Conservation (phyloP, 2,329 filamentous ascomycete species). For the Alternaria sp. region DNA sequence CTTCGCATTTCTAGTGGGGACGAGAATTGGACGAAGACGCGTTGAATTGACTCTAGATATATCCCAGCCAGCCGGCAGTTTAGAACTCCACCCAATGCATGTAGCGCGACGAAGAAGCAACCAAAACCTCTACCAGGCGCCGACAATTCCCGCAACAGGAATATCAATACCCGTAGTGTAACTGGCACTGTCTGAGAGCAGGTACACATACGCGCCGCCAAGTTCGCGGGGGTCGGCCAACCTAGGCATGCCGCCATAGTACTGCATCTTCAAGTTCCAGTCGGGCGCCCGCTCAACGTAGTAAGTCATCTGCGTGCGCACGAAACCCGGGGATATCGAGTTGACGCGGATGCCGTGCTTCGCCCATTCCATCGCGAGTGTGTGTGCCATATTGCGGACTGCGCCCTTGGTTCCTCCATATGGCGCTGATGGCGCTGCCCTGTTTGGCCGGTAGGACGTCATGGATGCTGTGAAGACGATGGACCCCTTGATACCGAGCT, state of each 20-base stretch:
- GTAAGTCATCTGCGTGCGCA: slow-evolving; percentile 72
- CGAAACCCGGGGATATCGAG: slow-evolving; percentile 84
- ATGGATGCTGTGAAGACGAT: slow-evolving; percentile 59
- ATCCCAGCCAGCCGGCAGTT: background rate
- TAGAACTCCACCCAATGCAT: slow-evolving; percentile 33
- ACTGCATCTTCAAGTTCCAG: slow-evolving; percentile 61
- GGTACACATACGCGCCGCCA: slow-evolving; percentile 58
- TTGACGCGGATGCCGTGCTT: slow-evolving; percentile 82
- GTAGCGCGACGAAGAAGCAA: background rate
- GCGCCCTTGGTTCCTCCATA: slow-evolving; percentile 54
- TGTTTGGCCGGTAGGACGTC: slow-evolving; percentile 59
- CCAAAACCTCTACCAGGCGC: slow-evolving; percentile 45
- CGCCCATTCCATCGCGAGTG: slow-evolving; percentile 83
- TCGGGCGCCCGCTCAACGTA: slow-evolving; percentile 58
- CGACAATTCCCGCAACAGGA: slow-evolving; percentile 57
- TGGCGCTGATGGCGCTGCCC: slow-evolving; percentile 59
- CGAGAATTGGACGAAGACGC: background rate
- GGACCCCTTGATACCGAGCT: slow-evolving; percentile 55
- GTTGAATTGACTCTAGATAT: slow-evolving; percentile 16
- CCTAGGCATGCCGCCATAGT: slow-evolving; percentile 61
- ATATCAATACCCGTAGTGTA: slow-evolving; percentile 60
- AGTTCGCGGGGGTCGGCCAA: slow-evolving; percentile 60
- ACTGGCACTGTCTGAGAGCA: slow-evolving; percentile 55
- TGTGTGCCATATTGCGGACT: slow-evolving; percentile 53
- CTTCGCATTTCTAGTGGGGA: background rate